phyloP scores from a whole-genome alignment of 2,329 filamentous ascomycete genomes.

The Celoporthe dispersa region DNA sequence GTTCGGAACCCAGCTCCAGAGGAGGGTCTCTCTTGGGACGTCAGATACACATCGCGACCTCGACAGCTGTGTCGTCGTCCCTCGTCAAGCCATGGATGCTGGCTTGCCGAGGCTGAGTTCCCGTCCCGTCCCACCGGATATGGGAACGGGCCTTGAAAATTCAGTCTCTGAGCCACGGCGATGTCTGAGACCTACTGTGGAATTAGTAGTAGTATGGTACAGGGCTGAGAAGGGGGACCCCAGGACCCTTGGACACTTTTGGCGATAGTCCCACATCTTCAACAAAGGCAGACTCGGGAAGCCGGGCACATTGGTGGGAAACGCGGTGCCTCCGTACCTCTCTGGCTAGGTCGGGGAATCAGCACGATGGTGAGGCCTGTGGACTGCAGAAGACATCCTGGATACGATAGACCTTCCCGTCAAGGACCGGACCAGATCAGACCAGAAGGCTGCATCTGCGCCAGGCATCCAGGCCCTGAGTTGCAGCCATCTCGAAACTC shows the following conservation, averaged over 20 bases:
- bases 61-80: neutral
- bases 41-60: constrained; percentile 1
- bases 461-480: neutral
- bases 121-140: constrained; percentile 2
- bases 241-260: neutral
- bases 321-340: neutral
- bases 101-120: neutral
- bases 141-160: neutral
- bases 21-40: neutral
- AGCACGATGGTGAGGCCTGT: neutral
- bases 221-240: neutral
- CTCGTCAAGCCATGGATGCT: neutral
- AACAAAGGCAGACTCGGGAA: neutral
- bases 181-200: constrained; percentile 1
- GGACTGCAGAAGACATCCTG: constrained; percentile 7
- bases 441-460: neutral
- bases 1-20: no score
- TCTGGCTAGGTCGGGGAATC: neutral
- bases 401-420: neutral
- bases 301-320: neutral
- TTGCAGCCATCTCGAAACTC: neutral
- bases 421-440: neutral
- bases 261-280: neutral
- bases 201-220: neutral
- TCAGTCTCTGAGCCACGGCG: neutral